Evolutionary conservation across 129 eudicot genomes (phyloP).

Genomic region (Mikania micrantha): DNA sequence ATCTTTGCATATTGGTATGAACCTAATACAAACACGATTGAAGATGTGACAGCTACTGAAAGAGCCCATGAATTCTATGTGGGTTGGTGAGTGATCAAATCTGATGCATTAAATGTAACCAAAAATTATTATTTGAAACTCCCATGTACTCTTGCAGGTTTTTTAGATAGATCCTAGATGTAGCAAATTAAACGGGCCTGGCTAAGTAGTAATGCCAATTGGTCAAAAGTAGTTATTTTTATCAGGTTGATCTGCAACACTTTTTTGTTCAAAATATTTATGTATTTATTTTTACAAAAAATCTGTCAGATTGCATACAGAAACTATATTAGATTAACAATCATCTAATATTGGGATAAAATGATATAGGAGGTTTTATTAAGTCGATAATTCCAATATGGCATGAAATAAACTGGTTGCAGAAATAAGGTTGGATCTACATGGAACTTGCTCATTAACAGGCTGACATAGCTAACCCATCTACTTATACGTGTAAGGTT

Average conservation of each 20-base stretch:
- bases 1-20: conserved; percentile 29
- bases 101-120: background rate
- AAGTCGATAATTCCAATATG: background rate
- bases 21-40: conserved; percentile 44
- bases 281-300: background rate
- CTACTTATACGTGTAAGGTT: background rate
- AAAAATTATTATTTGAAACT: background rate
- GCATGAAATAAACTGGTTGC: background rate
- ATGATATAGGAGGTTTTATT: background rate
- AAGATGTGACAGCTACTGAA: conserved; percentile 47
- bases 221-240: background rate
- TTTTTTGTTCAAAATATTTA: background rate
- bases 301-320: background rate
- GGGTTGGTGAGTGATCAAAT: conserved; percentile 58
- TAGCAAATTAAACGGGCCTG: background rate
- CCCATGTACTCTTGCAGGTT: background rate
- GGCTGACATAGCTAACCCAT: background rate
- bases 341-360: background rate
- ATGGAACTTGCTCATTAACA: background rate
- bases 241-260: background rate
- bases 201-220: background rate
- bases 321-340: background rate
- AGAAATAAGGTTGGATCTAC: background rate
- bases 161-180: background rate
- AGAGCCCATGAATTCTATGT: conserved; percentile 54